Conservation (phyloP, 768 basidiomycete genomes). For the Tylopilus balloui region DNA sequence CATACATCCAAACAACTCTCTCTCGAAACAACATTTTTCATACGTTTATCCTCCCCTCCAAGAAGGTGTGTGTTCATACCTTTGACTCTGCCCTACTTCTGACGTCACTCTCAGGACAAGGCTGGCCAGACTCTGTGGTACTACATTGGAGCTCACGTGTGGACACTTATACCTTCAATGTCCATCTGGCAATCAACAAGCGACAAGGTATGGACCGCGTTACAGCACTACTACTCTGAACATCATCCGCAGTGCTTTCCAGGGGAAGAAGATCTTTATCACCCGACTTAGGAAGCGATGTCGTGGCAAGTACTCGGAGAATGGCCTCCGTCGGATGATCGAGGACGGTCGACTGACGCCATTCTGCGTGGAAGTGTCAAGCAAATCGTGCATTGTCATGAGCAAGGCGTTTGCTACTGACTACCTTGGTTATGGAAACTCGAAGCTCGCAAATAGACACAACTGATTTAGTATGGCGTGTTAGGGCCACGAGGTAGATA, state of each 20-base stretch:
- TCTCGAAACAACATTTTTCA: constrained; percentile 36
- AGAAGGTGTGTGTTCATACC: constrained; percentile 33
- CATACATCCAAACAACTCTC: constrained; percentile 32
- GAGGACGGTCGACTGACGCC: constrained; percentile 41
- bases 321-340: constrained; percentile 37
- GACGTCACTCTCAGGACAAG: constrained; percentile 29
- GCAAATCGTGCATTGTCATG: constrained; percentile 14
- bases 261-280: constrained; percentile 34
- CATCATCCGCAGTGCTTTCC: not conserved
- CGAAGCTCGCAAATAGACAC: not conserved
- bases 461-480: not conserved
- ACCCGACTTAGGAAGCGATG: constrained; percentile 35
- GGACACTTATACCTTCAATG: constrained; percentile 31
- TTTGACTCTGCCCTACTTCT: not conserved
- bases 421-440: constrained; percentile 14
- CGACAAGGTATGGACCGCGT: constrained; percentile 29
- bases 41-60: constrained; percentile 46
- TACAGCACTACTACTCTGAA: not conserved
- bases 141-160: constrained; percentile 49
- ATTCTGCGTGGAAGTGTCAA: constrained; percentile 38
- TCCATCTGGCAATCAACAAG: constrained; percentile 39
- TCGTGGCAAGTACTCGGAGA: constrained; percentile 27
- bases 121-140: constrained; percentile 34
- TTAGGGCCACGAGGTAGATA: not conserved
- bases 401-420: constrained; percentile 25